Evolutionary conservation across 1,139 yeast genomes (phyloP).

Genomic region (Yamadazyma dushanensis): DNA sequence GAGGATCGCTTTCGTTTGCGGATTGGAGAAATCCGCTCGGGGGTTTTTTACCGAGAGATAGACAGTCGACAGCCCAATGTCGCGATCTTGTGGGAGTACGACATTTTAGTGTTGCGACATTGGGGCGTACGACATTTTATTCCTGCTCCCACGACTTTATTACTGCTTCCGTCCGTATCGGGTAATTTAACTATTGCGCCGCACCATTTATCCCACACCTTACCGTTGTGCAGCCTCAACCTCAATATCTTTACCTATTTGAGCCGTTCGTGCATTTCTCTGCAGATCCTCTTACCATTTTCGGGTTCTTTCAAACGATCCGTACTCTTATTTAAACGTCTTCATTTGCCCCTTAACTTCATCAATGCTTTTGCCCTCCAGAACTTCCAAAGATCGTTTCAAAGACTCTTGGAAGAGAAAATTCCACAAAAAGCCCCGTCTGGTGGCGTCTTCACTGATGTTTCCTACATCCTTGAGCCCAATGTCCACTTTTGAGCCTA

Average conservation of each 20-base stretch:
- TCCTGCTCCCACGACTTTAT: not conserved
- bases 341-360: too few relatives aligned
- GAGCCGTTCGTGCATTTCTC: too few relatives aligned
- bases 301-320: too few relatives aligned
- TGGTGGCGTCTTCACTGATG: not conserved
- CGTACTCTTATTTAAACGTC: too few relatives aligned
- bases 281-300: too few relatives aligned
- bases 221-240: conserved; percentile 1
- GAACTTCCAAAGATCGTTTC: conserved; percentile 3
- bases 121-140: not conserved
- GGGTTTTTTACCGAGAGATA: conserved; percentile 5
- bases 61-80: too few relatives aligned
- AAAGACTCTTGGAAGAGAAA: conserved; percentile 11
- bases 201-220: conserved; percentile 10
- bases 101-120: not conserved
- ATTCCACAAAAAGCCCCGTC: conserved; percentile 4
- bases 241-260: not conserved
- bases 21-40: conserved; percentile 12
- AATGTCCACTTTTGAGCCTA: conserved; percentile 6
- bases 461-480: conserved; percentile 17
- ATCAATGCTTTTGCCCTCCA: not conserved
- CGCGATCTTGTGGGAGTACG: not conserved
- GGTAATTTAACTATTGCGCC: conserved; percentile 6
- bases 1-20: conserved; percentile 4
- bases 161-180: not conserved